Evolutionary conservation across 768 basidiomycete genomes (phyloP).

Genomic region (Mycena maculata): DNA sequence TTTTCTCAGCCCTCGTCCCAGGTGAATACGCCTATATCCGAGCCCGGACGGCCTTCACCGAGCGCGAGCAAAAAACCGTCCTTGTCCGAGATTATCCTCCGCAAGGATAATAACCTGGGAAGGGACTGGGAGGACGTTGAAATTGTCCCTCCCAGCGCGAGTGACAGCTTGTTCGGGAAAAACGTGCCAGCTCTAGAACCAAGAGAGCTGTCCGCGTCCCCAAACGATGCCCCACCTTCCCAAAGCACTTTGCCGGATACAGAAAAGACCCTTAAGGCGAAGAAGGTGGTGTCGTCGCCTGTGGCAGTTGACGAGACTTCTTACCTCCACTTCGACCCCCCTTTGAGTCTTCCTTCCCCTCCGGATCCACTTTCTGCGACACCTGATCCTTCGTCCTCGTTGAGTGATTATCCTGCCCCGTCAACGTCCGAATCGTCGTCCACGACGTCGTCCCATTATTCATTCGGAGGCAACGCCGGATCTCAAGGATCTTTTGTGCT

Average conservation of each 20-base stretch:
- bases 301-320: constrained; percentile 36
- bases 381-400: constrained; percentile 81
- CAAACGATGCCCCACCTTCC: constrained; percentile 23
- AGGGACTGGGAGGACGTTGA: constrained; percentile 76
- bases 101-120: constrained; percentile 66
- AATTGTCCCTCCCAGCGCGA: constrained; percentile 62
- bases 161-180: constrained; percentile 48
- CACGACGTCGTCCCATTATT: constrained; percentile 76
- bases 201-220: constrained; percentile 28
- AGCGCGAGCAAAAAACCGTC: constrained; percentile 70
- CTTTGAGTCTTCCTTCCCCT: constrained; percentile 56
- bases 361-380: constrained; percentile 74
- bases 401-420: constrained; percentile 75
- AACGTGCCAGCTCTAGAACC: constrained; percentile 31
- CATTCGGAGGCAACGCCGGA: constrained; percentile 53
- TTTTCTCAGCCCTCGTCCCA: constrained; percentile 52
- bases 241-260: constrained; percentile 41
- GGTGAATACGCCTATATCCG: constrained; percentile 48
- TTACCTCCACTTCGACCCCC: constrained; percentile 47
- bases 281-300: constrained; percentile 49
- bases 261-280: constrained; percentile 56
- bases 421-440: constrained; percentile 82
- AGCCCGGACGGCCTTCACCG: constrained; percentile 47
- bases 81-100: constrained; percentile 72
- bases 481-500: constrained; percentile 66